These are phyloP conservation scores for Carex pumila DNA, from an alignment of 176 grass and related monocot species.

Conservation along the genomic window DNA sequence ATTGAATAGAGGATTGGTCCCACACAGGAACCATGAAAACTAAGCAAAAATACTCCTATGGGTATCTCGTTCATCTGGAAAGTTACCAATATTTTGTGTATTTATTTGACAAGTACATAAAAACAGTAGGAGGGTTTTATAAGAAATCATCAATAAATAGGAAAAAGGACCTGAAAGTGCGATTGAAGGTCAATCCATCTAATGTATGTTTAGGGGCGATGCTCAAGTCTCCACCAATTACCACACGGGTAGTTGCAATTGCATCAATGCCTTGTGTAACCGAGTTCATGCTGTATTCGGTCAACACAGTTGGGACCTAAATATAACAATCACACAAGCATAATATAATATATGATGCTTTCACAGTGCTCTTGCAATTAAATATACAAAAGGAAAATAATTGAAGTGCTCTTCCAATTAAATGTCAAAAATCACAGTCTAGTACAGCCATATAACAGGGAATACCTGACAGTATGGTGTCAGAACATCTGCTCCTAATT, in stretches of 20 bases:
- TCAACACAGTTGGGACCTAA: constrained; percentile 64
- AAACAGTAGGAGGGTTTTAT: neutral
- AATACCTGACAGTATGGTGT: neutral
- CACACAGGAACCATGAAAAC: neutral
- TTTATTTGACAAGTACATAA: neutral
- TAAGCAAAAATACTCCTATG: neutral
- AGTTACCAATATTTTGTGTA: neutral
- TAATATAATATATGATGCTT: neutral
- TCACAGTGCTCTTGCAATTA: too few relatives aligned
- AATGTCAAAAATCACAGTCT: neutral
- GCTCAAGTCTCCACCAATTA: constrained; percentile 38
- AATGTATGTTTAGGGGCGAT: constrained; percentile 31
- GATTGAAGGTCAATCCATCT: constrained; percentile 34
- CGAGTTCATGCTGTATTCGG: constrained; percentile 73
- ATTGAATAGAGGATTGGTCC: neutral
- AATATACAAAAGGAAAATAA: neutral
- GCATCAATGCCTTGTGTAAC: constrained; percentile 98
- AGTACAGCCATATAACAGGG: neutral
- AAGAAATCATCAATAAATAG: neutral
- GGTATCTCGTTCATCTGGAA: constrained; percentile 56
- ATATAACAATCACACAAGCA: neutral
- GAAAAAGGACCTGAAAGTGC: constrained; percentile 57
- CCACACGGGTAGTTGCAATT: constrained; percentile 82
- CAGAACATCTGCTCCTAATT: neutral
- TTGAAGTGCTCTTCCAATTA: neutral